Base-by-base conservation (phyloP, 2,329 filamentous ascomycete genomes). In the Alternaria novae-zelandiae region DNA sequence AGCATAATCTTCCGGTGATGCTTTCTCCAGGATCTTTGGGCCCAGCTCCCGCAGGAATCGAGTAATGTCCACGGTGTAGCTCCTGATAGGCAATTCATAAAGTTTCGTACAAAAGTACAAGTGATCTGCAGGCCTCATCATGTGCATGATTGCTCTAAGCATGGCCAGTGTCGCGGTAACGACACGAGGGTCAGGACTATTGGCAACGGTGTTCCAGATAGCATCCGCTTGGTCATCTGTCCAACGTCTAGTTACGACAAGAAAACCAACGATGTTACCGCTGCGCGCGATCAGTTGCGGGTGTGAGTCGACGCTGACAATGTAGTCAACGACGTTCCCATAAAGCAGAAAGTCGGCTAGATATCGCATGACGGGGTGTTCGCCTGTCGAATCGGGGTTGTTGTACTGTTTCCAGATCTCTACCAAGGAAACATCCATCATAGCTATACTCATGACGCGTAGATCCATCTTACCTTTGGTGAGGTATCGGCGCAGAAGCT, bases 391-490 rank as follows among this genome's bases (percentile, higher is more conserved):
- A 11, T 73, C 67, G 41, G 71, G 72, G 9, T 83, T 83, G 60
- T 85, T 87, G 85, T 89, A 77, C 32, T 76, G 74, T 49, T 65
- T 66, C 72, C 77, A 96, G 23, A 92, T 83, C 0, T 79, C 75
- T 9, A 96, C 86, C 36, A 97, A 84, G 28, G 92, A 89, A 9
- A 74, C 76, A 68, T 92, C 91, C 87, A 97, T 90, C 20, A 83
- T 84, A n/a, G 88, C 87, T 54, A 95, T 89, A 20, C 93, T 93
- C 76, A 88, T 86, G 12, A 96, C 91, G 41, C 95, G 90, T 41
- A 97, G 84, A 74, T 97, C 93, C 93, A 98, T 97, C 73, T 95
- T 92, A 36, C 92, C 90, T 61, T 92, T 95, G 73, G 87, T 89
- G 56, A 97, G 90, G 69, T 95, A 89, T 69, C 88, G 90, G 70